Evolutionary conservation across 2,329 filamentous ascomycete species (phyloP).

Genomic region (Zasmidium angulare): DNA sequence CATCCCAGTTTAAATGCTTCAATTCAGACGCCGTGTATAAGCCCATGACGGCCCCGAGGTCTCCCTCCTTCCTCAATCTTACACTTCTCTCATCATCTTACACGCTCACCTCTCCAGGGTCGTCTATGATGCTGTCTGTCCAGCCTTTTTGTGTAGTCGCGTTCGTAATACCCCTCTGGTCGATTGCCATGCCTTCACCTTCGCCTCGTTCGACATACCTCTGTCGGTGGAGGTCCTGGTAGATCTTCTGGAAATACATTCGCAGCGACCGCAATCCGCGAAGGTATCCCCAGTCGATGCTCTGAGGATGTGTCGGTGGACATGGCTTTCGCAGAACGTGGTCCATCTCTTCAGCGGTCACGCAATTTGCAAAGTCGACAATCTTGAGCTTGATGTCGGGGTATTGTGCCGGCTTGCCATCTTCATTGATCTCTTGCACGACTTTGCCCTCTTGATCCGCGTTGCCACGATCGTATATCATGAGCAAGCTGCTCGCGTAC

Average conservation of each 20-base stretch:
- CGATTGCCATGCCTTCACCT: slow-evolving; percentile 37
- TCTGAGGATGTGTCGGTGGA: slow-evolving; percentile 75
- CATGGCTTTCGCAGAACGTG: slow-evolving; percentile 51
- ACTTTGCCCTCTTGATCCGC: slow-evolving; percentile 50
- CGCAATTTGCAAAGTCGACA: slow-evolving; percentile 96
- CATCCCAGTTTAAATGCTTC: neutral
- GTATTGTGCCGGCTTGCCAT: slow-evolving; percentile 23
- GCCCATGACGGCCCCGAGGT: too few relatives aligned
- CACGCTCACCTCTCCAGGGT: slow-evolving; percentile 21
- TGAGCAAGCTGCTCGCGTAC: slow-evolving; percentile 89
- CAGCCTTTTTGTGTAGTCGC: slow-evolving; percentile 27
- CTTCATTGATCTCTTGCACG: slow-evolving; percentile 9
- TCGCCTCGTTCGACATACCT: slow-evolving; percentile 34
- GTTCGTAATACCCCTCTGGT: slow-evolving; percentile 25
- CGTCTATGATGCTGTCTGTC: slow-evolving; percentile 20
- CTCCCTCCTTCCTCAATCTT: neutral
- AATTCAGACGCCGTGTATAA: neutral
- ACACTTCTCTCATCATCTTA: slow-evolving; percentile 5
- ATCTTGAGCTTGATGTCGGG: slow-evolving; percentile 82
- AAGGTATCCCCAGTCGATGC: slow-evolving; percentile 85
- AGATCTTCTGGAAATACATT: slow-evolving; percentile 83
- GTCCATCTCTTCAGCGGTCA: slow-evolving; percentile 78
- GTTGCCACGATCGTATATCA: slow-evolving; percentile 90
- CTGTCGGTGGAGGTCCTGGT: slow-evolving; percentile 63
- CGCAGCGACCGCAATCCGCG: slow-evolving; percentile 76